Evolutionary conservation across 306 rosid genomes (phyloP), one percentile per base, ranked within the genome.

Genomic region (Vachellia pachyceras): DNA sequence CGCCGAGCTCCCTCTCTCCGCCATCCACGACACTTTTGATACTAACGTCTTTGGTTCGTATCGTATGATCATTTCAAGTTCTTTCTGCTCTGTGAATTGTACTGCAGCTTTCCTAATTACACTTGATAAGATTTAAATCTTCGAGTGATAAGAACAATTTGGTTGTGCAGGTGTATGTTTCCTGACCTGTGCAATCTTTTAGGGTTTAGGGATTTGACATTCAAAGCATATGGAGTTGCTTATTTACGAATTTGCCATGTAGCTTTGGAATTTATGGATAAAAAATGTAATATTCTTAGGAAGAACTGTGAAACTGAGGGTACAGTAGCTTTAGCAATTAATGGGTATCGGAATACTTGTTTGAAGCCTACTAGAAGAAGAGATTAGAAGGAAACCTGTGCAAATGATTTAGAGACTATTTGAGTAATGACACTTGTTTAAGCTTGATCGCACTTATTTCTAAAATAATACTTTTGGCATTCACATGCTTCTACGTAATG

Each of bases 1-100:
- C 2, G 92, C 97, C 1, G 99, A 95, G 81, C 5, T 91, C 47
- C 95, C 97, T 29, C 89, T 93, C 77, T 80, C 92, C 33, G 58
- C 89, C 4, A 4, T 90, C 33, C 90, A 88, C 5, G 35, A 78
- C 70, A 85, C 99, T 3, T 92, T 89, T 23, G 84, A 93, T 25
- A 89, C 97, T 77, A 92, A 93, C 29, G 92, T 93, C 14, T 92
- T 54, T 10, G 98, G 98, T 92, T 79, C 13, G 78, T 55, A 9
- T 13, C 68, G 33, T 29, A 1, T 58, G 36, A 58, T 58, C 65
- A 3, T 11, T 58, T 58, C 36, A 22, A 9, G 36, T 58, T 10
- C 15, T 23, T 23, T 58, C 33, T 58, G 12, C 3, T 1, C 23
- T 23, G 65, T 23, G 17, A 58, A 58, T 0, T 58, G 15, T 58